phyloP scores from a whole-genome alignment of 1,139 yeast genomes.

The Blastobotrys illinoisensis region DNA sequence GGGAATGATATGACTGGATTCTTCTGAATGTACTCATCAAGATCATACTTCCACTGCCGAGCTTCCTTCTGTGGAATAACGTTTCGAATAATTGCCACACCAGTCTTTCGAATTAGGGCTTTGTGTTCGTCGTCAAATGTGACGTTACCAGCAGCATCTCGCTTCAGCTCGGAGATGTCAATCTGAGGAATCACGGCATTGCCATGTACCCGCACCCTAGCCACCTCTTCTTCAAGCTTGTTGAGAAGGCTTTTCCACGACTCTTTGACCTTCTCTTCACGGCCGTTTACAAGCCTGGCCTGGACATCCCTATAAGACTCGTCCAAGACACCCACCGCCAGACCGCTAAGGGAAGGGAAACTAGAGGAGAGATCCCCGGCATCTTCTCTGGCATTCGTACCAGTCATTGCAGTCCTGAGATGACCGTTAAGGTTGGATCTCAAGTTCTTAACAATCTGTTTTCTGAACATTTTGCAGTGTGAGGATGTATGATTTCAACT shows the following conservation, averaged over 20 bases:
- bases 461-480: neutral
- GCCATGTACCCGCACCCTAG: constrained; percentile 23
- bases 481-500: neutral
- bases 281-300: constrained; percentile 25
- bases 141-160: constrained; percentile 7
- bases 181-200: constrained; percentile 19
- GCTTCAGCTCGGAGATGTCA: constrained; percentile 16
- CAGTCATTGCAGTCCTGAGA: neutral
- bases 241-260: constrained; percentile 30
- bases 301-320: constrained; percentile 25
- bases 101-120: constrained; percentile 22
- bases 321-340: constrained; percentile 17
- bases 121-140: constrained; percentile 11
- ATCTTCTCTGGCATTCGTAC: neutral
- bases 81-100: constrained; percentile 32
- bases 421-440: neutral
- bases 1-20: constrained; percentile 26
- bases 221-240: constrained; percentile 25
- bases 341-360: constrained; percentile 22
- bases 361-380: constrained; percentile 22
- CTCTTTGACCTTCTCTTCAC: constrained; percentile 24
- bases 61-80: constrained; percentile 33
- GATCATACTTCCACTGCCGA: constrained; percentile 22
- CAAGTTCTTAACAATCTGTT: neutral
- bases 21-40: constrained; percentile 25